Evolutionary conservation across 768 basidiomycete species (phyloP).

Genomic region (Russula compacta): DNA sequence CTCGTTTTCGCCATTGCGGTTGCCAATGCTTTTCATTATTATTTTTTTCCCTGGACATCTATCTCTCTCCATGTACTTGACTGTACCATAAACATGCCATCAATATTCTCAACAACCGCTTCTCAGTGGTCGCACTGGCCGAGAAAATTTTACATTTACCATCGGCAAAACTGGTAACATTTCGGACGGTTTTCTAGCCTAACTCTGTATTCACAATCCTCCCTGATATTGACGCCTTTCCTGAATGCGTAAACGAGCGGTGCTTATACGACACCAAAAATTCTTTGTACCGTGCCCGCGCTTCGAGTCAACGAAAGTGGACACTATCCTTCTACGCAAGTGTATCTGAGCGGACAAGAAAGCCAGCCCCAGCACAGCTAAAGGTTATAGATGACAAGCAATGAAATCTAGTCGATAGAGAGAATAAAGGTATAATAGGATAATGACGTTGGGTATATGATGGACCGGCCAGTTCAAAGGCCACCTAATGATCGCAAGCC

Average conservation of each 20-base stretch:
- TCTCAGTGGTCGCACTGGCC: not conserved
- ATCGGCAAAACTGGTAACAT: not conserved
- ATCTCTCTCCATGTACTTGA: not conserved
- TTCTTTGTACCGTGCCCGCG: not conserved
- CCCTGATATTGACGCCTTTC: not conserved
- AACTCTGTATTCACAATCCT: too few relatives aligned
- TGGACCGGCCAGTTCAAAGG: not conserved
- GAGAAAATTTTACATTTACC: not conserved
- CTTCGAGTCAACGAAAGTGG: not conserved
- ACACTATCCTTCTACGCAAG: not conserved
- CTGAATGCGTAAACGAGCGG: not conserved
- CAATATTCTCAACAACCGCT: not conserved
- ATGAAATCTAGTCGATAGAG: not conserved
- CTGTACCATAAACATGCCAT: not conserved
- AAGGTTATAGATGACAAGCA: not conserved
- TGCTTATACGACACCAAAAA: too few relatives aligned
- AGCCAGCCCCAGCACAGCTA: not conserved
- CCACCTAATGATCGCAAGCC: not conserved
- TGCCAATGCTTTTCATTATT: not conserved
- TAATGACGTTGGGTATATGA: conserved; percentile 8
- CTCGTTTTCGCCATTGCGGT: not conserved
- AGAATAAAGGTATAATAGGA: conserved; percentile 3
- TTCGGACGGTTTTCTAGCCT: too few relatives aligned
- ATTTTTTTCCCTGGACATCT: not conserved
- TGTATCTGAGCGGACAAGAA: not conserved